phyloP scores from a whole-genome alignment of 106 monocot species.

The Dioscorea zingiberensis region DNA sequence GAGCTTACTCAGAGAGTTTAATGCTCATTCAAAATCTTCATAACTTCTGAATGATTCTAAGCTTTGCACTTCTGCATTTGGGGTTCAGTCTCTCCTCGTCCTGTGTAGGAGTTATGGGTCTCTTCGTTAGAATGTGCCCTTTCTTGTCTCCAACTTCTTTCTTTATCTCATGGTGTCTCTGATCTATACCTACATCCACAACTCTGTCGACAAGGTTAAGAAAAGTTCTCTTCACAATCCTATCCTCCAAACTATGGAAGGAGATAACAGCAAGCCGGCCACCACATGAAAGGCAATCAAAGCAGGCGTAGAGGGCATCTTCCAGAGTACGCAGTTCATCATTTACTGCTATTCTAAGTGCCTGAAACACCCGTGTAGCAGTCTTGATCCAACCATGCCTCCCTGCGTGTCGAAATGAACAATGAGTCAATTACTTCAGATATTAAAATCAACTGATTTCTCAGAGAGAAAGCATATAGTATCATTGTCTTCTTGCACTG shows the following conservation, averaged over 20 bases:
- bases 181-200: constrained; percentile 23
- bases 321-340: constrained; percentile 74
- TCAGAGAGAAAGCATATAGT: too few species aligned
- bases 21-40: too few species aligned
- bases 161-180: constrained; percentile 4
- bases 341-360: constrained; percentile 91
- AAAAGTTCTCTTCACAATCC: constrained; percentile 88
- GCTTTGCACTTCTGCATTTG: constrained; percentile 88
- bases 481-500: too few species aligned
- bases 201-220: constrained; percentile 53
- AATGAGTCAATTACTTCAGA: too few species aligned
- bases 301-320: constrained; percentile 65
- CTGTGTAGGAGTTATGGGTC: constrained; percentile 78
- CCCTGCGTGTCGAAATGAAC: constrained; percentile 36
- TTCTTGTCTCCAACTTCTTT: constrained; percentile 33
- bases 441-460: too few species aligned
- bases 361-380: constrained; percentile 89
- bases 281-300: constrained; percentile 78
- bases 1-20: too few species aligned
- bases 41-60: constrained; percentile 76
- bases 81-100: constrained; percentile 84
- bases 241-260: constrained; percentile 95
- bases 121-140: constrained; percentile 73
- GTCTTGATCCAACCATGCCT: constrained; percentile 97
- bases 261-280: constrained; percentile 92